A percentile compares a stretch with the other conserved stretches of the same genome.
These are phyloP conservation scores for Wickerhamomyces rabaulensis DNA, from an alignment of 805 yeast genomes.

Conservation along the genomic window DNA sequence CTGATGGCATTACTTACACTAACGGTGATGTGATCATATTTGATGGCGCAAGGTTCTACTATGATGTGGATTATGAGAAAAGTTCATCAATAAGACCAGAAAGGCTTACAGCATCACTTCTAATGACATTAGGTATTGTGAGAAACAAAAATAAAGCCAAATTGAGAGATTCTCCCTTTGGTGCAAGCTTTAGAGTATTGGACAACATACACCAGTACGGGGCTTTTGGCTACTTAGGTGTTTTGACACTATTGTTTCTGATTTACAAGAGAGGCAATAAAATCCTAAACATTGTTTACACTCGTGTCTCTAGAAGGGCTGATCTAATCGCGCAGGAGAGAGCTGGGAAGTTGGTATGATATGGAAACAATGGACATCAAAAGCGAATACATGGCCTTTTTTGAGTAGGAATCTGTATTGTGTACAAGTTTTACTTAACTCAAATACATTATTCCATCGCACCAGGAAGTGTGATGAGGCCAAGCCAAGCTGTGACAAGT, in stretches of 20 bases:
- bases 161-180: slow-evolving; percentile 41
- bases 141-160: slow-evolving; percentile 17
- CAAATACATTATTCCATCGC: too few relatives aligned
- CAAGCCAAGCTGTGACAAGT: too few relatives aligned
- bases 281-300: neutral
- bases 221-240: slow-evolving; percentile 32
- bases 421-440: too few relatives aligned
- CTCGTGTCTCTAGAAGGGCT: neutral
- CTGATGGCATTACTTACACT: neutral
- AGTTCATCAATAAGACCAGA: slow-evolving; percentile 7
- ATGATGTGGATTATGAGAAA: slow-evolving; percentile 22
- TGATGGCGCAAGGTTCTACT: slow-evolving; percentile 33
- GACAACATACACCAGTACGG: slow-evolving; percentile 42
- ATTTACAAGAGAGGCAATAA: neutral
- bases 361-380: too few relatives aligned
- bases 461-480: too few relatives aligned
- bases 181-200: slow-evolving; percentile 32
- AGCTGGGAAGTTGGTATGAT: neutral
- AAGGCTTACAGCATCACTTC: slow-evolving; percentile 8
- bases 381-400: too few relatives aligned
- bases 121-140: slow-evolving; percentile 7
- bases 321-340: neutral
- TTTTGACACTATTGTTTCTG: neutral
- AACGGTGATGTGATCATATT: slow-evolving; percentile 57
- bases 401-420: too few relatives aligned